phyloP scores from a whole-genome alignment of 1,139 yeast genomes.

The Suhomyces bribrorum region DNA sequence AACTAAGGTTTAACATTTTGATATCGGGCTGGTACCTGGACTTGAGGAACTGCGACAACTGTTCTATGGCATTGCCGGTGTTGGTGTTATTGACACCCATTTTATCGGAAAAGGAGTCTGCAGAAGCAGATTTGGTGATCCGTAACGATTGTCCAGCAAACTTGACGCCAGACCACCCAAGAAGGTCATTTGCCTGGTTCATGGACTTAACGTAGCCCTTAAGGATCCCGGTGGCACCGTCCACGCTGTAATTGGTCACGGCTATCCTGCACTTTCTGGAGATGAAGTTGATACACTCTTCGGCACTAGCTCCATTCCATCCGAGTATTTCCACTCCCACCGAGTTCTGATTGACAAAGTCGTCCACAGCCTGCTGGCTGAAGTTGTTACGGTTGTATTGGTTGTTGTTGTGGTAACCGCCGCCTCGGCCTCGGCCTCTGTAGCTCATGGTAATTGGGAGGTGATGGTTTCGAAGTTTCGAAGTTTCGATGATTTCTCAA shows the following conservation, averaged over 20 bases:
- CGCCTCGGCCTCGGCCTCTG: conserved; percentile 45
- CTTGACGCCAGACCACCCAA: conserved; percentile 69
- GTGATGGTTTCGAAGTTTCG: conserved; percentile 3
- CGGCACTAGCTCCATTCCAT: conserved; percentile 79
- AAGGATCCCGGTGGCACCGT: conserved; percentile 46
- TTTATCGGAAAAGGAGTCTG: conserved; percentile 21
- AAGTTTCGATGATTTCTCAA: too few species aligned
- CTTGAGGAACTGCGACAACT: conserved; percentile 61
- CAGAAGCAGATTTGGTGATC: conserved; percentile 45
- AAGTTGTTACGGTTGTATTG: conserved; percentile 19
- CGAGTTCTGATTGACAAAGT: conserved; percentile 34
- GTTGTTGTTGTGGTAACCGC: conserved; percentile 20
- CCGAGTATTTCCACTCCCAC: conserved; percentile 65
- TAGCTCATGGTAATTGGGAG: conserved; percentile 46
- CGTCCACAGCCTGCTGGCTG: conserved; percentile 31
- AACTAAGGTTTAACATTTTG: conserved; percentile 71
- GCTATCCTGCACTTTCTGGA: conserved; percentile 64
- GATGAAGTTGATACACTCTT: conserved; percentile 68
- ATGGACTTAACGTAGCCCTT: conserved; percentile 58
- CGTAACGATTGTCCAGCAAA: conserved; percentile 76
- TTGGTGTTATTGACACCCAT: conserved; percentile 16
- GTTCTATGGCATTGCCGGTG: conserved; percentile 52
- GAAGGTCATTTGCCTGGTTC: conserved; percentile 59
- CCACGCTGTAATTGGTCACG: conserved; percentile 49
- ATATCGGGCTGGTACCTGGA: conserved; percentile 65